Evolutionary conservation across 352 stramenopile genomes (phyloP).

Genomic region (Phytophthora nicotianae): DNA sequence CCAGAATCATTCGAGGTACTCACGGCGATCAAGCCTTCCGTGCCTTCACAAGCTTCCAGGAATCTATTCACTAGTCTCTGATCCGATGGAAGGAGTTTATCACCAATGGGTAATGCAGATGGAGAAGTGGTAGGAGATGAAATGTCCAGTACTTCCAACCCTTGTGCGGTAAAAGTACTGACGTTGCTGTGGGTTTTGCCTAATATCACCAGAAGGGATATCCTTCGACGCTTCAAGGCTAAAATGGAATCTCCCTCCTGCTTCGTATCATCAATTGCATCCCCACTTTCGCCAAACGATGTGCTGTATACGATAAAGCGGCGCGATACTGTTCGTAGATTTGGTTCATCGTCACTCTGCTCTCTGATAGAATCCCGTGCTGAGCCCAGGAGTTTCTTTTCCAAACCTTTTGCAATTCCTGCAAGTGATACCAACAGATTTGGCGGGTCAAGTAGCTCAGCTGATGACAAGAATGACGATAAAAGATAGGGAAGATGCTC

Average conservation of each 20-base stretch:
- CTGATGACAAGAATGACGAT: slow-evolving; percentile 32
- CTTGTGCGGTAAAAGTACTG: slow-evolving; percentile 13
- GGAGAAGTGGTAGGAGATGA: slow-evolving; percentile 4
- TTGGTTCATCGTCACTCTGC: slow-evolving; percentile 11
- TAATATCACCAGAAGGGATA: slow-evolving; percentile 30
- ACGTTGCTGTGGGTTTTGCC: slow-evolving; percentile 14
- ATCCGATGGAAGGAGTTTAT: slow-evolving; percentile 25
- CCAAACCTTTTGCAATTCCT: slow-evolving; percentile 41
- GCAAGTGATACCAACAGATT: slow-evolving; percentile 34
- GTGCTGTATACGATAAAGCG: slow-evolving; percentile 31
- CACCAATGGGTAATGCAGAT: neutral
- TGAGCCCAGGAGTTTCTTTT: slow-evolving; percentile 20
- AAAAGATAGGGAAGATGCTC: slow-evolving; percentile 53
- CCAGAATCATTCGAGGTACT: slow-evolving; percentile 63
- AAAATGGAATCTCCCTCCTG: too few relatives aligned
- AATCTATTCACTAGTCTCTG: slow-evolving; percentile 85
- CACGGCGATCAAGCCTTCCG: slow-evolving; percentile 56
- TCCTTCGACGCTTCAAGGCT: slow-evolving; percentile 29
- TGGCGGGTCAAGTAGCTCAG: slow-evolving; percentile 26
- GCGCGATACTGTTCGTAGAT: slow-evolving; percentile 24
- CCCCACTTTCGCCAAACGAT: too few relatives aligned
- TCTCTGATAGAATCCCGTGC: slow-evolving; percentile 3
- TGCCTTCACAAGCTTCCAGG: slow-evolving; percentile 87
- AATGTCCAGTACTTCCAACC: slow-evolving; percentile 27
- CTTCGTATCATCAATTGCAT: too few relatives aligned